Percentiles rank a stretch among this genome's conserved stretches.
phyloP scores from a whole-genome alignment of 306 rosid genomes.

The Fragaria ananassa region DNA sequence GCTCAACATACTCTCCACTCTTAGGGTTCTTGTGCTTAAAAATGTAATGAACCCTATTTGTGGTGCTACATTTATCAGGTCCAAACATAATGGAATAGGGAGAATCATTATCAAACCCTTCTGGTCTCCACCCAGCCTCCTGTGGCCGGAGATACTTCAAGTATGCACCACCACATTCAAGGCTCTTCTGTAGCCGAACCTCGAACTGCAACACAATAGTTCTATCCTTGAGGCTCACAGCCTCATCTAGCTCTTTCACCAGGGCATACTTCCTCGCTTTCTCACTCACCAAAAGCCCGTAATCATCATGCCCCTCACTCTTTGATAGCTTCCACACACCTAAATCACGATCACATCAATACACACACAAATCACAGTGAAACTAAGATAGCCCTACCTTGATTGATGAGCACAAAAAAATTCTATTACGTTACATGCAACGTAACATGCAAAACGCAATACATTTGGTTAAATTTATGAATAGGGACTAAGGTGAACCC shows the following conservation, averaged over 20 bases:
- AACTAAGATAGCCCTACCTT: neutral
- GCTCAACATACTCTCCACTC: conserved; percentile 77
- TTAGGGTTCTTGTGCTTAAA: conserved; percentile 88
- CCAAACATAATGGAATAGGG: conserved; percentile 90
- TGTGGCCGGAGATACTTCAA: conserved; percentile 84
- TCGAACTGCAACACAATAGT: conserved; percentile 82
- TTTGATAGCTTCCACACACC: conserved; percentile 87
- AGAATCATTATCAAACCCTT: conserved; percentile 68
- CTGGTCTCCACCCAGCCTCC: conserved; percentile 74
- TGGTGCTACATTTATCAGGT: conserved; percentile 90
- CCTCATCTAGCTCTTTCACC: conserved; percentile 63
- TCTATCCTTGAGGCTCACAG: conserved; percentile 58
- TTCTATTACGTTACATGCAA: no score
- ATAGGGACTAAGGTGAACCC: neutral
- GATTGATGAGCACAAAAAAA: neutral
- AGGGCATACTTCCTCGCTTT: conserved; percentile 83
- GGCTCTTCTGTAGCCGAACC: conserved; percentile 80
- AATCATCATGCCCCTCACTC: conserved; percentile 94
- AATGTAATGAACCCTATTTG: conserved; percentile 94
- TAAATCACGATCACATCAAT: conserved; percentile 24
- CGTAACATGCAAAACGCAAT: neutral
- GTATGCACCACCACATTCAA: conserved; percentile 98
- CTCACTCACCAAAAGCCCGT: conserved; percentile 85
- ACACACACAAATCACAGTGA: neutral
- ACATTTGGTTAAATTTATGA: neutral